Conservation (phyloP, 768 basidiomycete species). For the Suillus sp. region DNA sequence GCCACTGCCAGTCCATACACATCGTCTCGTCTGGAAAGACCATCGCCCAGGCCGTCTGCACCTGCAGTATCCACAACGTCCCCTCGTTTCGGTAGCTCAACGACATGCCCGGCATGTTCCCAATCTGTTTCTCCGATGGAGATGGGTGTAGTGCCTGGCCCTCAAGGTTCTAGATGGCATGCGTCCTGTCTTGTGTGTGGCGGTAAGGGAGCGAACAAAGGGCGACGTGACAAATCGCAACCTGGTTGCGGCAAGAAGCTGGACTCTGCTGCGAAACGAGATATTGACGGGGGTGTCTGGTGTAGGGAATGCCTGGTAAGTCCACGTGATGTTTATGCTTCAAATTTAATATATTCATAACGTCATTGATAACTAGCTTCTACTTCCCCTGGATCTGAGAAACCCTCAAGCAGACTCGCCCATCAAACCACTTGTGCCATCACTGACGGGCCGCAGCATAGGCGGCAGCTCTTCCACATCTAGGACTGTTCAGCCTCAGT, state of each 20-base stretch:
- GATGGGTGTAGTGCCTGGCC: constrained; percentile 81
- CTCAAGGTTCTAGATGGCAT: constrained; percentile 83
- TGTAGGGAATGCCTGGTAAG: constrained; percentile 83
- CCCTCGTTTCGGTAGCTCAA: constrained; percentile 40
- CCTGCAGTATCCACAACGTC: constrained; percentile 20
- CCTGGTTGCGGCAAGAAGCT: constrained; percentile 83
- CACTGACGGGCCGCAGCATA: constrained; percentile 42
- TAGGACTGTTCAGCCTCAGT: constrained; percentile 51
- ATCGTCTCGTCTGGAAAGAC: constrained; percentile 35
- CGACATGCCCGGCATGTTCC: constrained; percentile 74
- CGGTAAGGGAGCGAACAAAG: constrained; percentile 52
- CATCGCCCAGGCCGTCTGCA: constrained; percentile 17
- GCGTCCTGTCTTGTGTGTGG: constrained; percentile 77
- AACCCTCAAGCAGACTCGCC: constrained; percentile 57
- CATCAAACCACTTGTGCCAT: constrained; percentile 47
- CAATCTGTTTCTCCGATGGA: constrained; percentile 82
- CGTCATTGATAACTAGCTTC: constrained; percentile 43
- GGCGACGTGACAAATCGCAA: constrained; percentile 53
- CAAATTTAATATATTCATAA: constrained; percentile 12
- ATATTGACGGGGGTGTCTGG: constrained; percentile 71
- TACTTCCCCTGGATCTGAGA: constrained; percentile 52
- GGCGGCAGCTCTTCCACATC: constrained; percentile 25
- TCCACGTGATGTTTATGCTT: constrained; percentile 14
- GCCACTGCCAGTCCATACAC: constrained; percentile 22
- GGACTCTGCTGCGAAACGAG: constrained; percentile 80